Base-by-base conservation (phyloP, 2,329 filamentous ascomycete genomes). In the Trichoderma aggressivum region DNA sequence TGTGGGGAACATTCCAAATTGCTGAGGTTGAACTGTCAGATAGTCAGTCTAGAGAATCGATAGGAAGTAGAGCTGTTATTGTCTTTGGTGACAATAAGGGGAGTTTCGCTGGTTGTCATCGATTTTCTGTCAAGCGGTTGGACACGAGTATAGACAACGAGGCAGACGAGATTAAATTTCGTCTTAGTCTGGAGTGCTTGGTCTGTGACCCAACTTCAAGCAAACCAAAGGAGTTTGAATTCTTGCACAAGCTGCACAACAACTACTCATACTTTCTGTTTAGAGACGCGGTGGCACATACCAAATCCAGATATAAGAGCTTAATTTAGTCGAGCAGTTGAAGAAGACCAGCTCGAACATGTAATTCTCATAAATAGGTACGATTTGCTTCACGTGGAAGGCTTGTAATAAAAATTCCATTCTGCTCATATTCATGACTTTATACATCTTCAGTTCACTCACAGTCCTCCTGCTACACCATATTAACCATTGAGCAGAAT, bases 1-100 rank as follows among this genome's bases (percentile, higher is more conserved):
- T 67, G n/a, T 67, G 64, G 64, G 64, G 53, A 28, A 39, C n/a
- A 21, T 67, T 67, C 4, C 64, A 67, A 32, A 7, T 67, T 12
- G 64, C 64, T 11, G 26, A 67, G 1, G 43, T 58, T 16, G 50
- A 67, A 5, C 24, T 58, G 7, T 30, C 53, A 21, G n/a, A 7
- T 14, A 28, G 7, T 2, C 18, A 21, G 6, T 2, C 55, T 5
- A 7, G 16, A 11, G 14, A 12, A 28, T 11, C 7, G 8, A 32
- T 7, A 16, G 36, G 7, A 39, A 67, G 64, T 21, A 43, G 34
- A 0, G 18, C 53, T 43, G 64, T 58, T 24, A 30, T 67, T 24
- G 64, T 67, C 24, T 67, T 67, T 26, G 64, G 64, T 43, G 55
- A 58, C 18, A 32, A 14, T 11, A 18, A 12, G 11, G 53, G 24